A percentile compares a stretch with the other conserved stretches of the same genome.
These are phyloP conservation scores for Xylariaceae sp. DNA, from an alignment of 2,329 filamentous ascomycete genomes.

Conservation along the genomic window DNA sequence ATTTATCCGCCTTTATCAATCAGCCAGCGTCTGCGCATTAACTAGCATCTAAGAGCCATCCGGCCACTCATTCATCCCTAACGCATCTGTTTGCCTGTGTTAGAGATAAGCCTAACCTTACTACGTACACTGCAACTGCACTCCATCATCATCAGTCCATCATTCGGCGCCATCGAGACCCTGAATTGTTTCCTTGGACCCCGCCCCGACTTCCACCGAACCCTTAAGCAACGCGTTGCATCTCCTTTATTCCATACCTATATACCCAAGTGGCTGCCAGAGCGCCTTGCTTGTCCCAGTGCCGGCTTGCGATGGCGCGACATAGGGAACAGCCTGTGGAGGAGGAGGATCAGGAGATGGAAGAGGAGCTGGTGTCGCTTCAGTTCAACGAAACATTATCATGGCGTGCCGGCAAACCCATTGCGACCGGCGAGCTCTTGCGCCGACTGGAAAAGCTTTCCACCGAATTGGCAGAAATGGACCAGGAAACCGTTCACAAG, in stretches of 20 bases:
- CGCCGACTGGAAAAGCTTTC: constrained; percentile 73
- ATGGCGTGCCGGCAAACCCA: constrained; percentile 87
- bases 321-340: constrained; percentile 36
- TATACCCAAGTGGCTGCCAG: neutral
- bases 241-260: neutral
- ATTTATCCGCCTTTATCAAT: constrained; percentile 1
- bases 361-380: constrained; percentile 45
- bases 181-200: constrained; percentile 1
- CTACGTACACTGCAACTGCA: neutral
- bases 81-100: neutral
- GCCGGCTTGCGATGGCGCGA: constrained; percentile 34
- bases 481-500: constrained; percentile 79
- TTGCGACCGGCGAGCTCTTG: constrained; percentile 75
- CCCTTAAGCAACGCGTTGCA: neutral
- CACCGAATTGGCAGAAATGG: constrained; percentile 76
- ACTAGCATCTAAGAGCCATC: neutral
- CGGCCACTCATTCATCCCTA: neutral
- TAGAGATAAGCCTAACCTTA: neutral
- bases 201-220: neutral
- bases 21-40: constrained; percentile 1
- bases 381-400: constrained; percentile 81
- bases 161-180: neutral
- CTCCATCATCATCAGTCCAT: neutral
- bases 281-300: neutral
- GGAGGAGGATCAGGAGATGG: constrained; percentile 36